phyloP scores from a whole-genome alignment of 176 grass and related monocot genomes.

The Zea mays region Zm-B73-REFERENCE-NAM-5.0 NC_050100.1:187672001-187672500 shows the following conservation, averaged over 20 bases:
- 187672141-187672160: constrained; percentile 38
- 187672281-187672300: not conserved
- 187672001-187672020: constrained; percentile 60
- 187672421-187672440: not conserved
- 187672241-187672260: constrained; percentile 44
- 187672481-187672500: not conserved
- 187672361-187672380: not conserved
- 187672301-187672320: constrained; percentile 29
- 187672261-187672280: not conserved
- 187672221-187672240: not conserved
- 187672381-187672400: constrained; percentile 21
- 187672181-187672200: not conserved
- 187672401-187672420: constrained; percentile 16
- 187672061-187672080: constrained; percentile 3
- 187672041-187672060: constrained; percentile 84
- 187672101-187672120: not conserved
- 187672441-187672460: constrained; percentile 19
- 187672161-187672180: not conserved
- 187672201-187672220: not conserved
- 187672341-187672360: constrained; percentile 28
- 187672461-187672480: constrained; percentile 3
- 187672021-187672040: constrained; percentile 62
- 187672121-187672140: not conserved
- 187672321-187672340: constrained; percentile 12
- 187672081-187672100: not conserved